Percentiles rank a stretch among this genome's conserved stretches.
These are phyloP conservation scores for Diaporthe nobilis DNA, from an alignment of 2,329 filamentous ascomycete genomes.

Conservation along the genomic window DNA sequence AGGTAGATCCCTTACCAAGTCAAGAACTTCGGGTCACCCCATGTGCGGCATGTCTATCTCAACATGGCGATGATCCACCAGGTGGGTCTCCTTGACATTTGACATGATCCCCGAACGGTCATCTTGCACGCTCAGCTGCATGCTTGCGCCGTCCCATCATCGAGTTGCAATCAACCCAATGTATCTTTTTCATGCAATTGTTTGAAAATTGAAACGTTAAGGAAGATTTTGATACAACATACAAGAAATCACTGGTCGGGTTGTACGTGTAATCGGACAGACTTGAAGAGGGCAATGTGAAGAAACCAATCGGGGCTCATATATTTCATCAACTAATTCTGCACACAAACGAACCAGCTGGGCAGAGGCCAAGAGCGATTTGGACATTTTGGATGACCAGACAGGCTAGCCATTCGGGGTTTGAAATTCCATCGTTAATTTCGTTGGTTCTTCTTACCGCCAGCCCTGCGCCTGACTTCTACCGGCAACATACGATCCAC, in stretches of 20 bases:
- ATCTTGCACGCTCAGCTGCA: neutral
- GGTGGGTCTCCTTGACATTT: neutral
- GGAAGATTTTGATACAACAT: neutral
- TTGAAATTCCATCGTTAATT: neutral
- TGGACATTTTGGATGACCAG: neutral
- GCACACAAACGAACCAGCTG: neutral
- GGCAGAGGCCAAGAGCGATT: no score
- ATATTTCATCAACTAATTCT: neutral
- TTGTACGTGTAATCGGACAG: neutral
- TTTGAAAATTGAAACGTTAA: fast-evolving
- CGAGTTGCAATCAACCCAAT: neutral
- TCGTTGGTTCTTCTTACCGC: constrained; percentile 17
- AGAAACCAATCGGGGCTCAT: neutral
- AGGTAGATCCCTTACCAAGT: neutral
- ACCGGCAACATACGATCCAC: constrained; percentile 33
- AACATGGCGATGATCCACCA: neutral
- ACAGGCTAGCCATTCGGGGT: neutral
- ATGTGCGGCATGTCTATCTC: neutral
- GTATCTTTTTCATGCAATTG: neutral
- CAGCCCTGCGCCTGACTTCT: constrained; percentile 22
- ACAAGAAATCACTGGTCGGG: neutral
- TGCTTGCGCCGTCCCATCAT: neutral
- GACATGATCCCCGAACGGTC: neutral
- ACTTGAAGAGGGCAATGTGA: neutral
- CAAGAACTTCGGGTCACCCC: neutral